Percentiles rank a stretch among this genome's conserved stretches.
Evolutionary conservation across 352 stramenopile species (phyloP).

Genomic region (Elongisporangium undulatum): DNA sequence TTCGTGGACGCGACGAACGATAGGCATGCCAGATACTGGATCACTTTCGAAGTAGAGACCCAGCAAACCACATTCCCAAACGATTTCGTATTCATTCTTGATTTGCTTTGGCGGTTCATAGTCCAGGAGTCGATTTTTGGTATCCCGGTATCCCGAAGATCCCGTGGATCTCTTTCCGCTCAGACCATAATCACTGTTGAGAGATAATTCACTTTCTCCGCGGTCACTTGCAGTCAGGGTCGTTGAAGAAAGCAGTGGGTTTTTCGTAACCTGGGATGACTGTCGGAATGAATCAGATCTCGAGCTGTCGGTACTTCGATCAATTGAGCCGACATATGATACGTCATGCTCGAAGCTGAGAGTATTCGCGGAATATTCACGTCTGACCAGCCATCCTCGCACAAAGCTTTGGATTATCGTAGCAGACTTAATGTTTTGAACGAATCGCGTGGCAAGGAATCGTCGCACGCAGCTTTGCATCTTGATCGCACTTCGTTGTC

Average conservation of each 20-base stretch:
- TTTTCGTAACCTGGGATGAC: conserved; percentile 2
- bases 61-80: conserved; percentile 82
- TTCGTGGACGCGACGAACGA: conserved; percentile 83
- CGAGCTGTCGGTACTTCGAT: conserved; percentile 40
- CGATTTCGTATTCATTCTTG: conserved; percentile 81
- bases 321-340: conserved; percentile 67
- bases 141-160: conserved; percentile 33
- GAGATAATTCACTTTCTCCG: conserved; percentile 28
- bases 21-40: conserved; percentile 71
- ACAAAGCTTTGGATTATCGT: conserved; percentile 78
- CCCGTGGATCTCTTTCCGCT: neutral
- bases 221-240: conserved; percentile 55
- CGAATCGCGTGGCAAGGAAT: conserved; percentile 29
- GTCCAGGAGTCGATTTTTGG: conserved; percentile 51
- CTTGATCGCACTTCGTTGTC: conserved; percentile 36
- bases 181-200: conserved; percentile 22
- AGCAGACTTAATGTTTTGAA: conserved; percentile 38
- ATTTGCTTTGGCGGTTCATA: conserved; percentile 68
- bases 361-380: conserved; percentile 73
- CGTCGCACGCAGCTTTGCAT: conserved; percentile 51
- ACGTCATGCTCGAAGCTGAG: conserved; percentile 76
- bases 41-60: conserved; percentile 86
- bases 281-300: conserved; percentile 30
- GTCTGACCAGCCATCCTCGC: conserved; percentile 74
- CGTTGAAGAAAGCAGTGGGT: conserved; percentile 49